Percentiles rank a stretch among this genome's conserved stretches.
Conservation (phyloP, 2,329 filamentous ascomycete genomes). For the Dactylellina leptospora region DNA sequence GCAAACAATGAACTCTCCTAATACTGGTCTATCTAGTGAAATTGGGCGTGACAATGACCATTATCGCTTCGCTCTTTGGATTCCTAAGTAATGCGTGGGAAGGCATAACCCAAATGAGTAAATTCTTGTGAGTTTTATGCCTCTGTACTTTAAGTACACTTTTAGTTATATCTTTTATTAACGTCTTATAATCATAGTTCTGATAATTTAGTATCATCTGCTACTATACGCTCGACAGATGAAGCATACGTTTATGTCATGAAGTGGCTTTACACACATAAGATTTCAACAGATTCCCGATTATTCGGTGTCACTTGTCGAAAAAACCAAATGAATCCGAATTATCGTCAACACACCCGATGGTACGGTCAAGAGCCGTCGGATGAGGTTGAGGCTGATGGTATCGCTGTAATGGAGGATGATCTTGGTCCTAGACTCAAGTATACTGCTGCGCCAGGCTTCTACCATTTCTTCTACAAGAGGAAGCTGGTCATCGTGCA, state of each 20-base stretch:
- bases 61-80: conserved; percentile 45
- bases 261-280: conserved; percentile 56
- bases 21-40: conserved; percentile 18
- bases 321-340: conserved; percentile 46
- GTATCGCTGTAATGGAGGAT: conserved; percentile 22
- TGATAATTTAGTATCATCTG: conserved; percentile 57
- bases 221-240: conserved; percentile 57
- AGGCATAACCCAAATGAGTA: conserved; percentile 41
- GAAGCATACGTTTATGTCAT: conserved; percentile 57
- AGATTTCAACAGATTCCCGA: conserved; percentile 56
- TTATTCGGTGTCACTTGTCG: conserved; percentile 57
- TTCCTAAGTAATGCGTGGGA: conserved; percentile 51
- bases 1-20: neutral
- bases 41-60: conserved; percentile 47
- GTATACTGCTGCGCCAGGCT: conserved; percentile 53
- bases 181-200: conserved; percentile 43
- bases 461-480: conserved; percentile 54
- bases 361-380: conserved; percentile 37
- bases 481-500: conserved; percentile 52
- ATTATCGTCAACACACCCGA: conserved; percentile 28
- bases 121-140: conserved; percentile 38
- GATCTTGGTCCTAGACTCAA: conserved; percentile 53
- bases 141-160: too few species aligned
- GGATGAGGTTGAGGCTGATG: conserved; percentile 12
- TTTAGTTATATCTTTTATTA: neutral